phyloP scores from a whole-genome alignment of 2,329 filamentous ascomycete genomes.

The Hypomyces perniciosus region DNA sequence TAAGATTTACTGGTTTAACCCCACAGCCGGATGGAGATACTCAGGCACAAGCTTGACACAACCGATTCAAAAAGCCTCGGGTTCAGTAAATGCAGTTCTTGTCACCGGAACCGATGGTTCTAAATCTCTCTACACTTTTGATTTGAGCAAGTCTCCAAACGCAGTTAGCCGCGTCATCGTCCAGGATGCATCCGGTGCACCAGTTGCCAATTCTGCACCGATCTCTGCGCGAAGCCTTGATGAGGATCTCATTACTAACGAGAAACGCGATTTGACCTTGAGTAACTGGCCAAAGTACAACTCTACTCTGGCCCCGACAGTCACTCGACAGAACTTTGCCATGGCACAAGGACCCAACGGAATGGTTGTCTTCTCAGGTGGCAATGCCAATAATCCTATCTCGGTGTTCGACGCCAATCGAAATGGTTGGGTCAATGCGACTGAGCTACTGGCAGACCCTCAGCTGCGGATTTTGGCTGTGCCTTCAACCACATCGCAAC shows the following conservation, averaged over 20 bases:
- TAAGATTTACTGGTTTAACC: constrained; percentile 66
- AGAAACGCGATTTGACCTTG: constrained; percentile 45
- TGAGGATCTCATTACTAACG: neutral
- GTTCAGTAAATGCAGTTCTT: constrained; percentile 54
- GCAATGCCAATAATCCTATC: constrained; percentile 59
- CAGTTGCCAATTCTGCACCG: constrained; percentile 40
- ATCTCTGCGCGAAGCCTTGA: constrained; percentile 30
- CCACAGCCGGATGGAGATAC: constrained; percentile 57
- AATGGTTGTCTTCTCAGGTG: constrained; percentile 72
- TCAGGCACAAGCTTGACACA: constrained; percentile 58
- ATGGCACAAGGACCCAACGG: constrained; percentile 62
- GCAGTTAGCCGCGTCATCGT: constrained; percentile 64
- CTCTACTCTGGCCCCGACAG: constrained; percentile 58
- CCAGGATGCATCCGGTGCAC: constrained; percentile 52
- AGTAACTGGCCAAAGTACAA: constrained; percentile 75
- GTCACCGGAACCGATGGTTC: constrained; percentile 69
- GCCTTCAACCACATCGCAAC: constrained; percentile 20
- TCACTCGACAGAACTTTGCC: constrained; percentile 61
- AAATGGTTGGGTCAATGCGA: constrained; percentile 75
- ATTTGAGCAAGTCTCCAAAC: constrained; percentile 70
- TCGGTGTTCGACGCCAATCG: constrained; percentile 69
- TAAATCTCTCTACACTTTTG: constrained; percentile 72
- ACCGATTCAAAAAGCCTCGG: constrained; percentile 53
- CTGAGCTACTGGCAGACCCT: constrained; percentile 51
- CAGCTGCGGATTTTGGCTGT: constrained; percentile 26